These are phyloP conservation scores for Plectosphaerella plurivora DNA, from an alignment of 2,329 filamentous ascomycete species.

Conservation along the genomic window DNA sequence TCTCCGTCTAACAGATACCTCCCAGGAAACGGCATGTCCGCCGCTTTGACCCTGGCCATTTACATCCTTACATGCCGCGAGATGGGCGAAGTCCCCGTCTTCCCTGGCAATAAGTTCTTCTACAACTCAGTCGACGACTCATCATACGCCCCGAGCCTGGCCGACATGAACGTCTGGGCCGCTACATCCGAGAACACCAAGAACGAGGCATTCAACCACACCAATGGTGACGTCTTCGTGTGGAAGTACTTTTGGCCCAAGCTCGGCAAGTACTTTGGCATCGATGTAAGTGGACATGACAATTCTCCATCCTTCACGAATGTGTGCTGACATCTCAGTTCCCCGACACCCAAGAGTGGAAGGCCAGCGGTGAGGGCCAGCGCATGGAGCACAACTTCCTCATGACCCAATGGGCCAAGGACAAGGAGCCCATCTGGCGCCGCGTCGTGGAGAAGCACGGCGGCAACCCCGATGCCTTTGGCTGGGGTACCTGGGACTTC, in stretches of 20 bases:
- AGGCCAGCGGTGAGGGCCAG: slow-evolving; percentile 1
- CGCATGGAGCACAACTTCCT: slow-evolving; percentile 6
- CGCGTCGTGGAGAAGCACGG: slow-evolving; percentile 9
- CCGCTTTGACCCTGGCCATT: slow-evolving; percentile 19
- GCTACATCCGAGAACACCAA: slow-evolving; percentile 14
- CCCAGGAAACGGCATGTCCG: slow-evolving; percentile 21
- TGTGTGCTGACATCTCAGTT: slow-evolving; percentile 4
- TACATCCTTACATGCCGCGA: slow-evolving; percentile 22
- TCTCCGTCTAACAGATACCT: too few relatives aligned
- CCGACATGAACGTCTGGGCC: slow-evolving; percentile 20
- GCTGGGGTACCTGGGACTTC: slow-evolving; percentile 13
- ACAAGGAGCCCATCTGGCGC: slow-evolving; percentile 7
- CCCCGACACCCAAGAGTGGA: slow-evolving; percentile 7
- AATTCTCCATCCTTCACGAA: not conserved
- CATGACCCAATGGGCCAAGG: slow-evolving; percentile 10
- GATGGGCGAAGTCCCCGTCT: slow-evolving; percentile 11
- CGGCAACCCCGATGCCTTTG: slow-evolving; percentile 8
- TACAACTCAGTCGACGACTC: slow-evolving; percentile 20
- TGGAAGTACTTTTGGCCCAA: slow-evolving; percentile 19
- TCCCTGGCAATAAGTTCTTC: slow-evolving; percentile 22
- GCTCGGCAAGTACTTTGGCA: slow-evolving; percentile 15
- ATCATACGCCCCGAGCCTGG: slow-evolving; percentile 20
- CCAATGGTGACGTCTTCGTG: slow-evolving; percentile 21
- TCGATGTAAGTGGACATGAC: slow-evolving; percentile 10
- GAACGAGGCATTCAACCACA: slow-evolving; percentile 21